Evolutionary conservation across 2,329 filamentous ascomycete genomes (phyloP).

Genomic region (Eutypa lata): DNA sequence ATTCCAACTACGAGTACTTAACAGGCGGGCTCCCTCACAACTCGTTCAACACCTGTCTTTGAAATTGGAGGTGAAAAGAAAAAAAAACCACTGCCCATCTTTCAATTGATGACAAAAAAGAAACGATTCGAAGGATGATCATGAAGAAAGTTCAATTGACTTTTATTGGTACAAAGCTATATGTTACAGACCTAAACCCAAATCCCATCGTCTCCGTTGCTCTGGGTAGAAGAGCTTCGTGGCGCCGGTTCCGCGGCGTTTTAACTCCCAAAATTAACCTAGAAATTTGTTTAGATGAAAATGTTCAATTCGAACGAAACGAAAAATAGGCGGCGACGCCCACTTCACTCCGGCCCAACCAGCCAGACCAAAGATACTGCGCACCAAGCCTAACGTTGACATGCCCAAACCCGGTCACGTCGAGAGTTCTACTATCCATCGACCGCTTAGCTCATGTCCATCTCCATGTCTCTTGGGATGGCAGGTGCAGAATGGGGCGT

Average conservation of each 20-base stretch:
- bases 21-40: background rate
- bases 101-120: too few relatives aligned
- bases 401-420: constrained; percentile 17
- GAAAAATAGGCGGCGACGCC: background rate
- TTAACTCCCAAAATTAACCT: background rate
- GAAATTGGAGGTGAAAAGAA: too few relatives aligned
- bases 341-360: constrained; percentile 6
- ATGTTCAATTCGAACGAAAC: background rate
- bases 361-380: constrained; percentile 21
- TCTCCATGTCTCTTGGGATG: constrained; percentile 32
- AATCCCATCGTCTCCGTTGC: background rate
- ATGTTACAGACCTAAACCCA: background rate
- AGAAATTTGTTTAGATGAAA: background rate
- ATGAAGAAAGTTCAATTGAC: background rate
- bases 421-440: constrained; percentile 11
- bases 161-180: constrained; percentile 1
- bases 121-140: background rate
- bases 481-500: constrained; percentile 11
- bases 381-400: constrained; percentile 18
- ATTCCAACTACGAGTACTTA: background rate
- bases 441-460: constrained; percentile 38
- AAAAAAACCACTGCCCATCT: too few relatives aligned
- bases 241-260: background rate
- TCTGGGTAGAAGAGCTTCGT: background rate
- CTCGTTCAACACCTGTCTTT: background rate